Base-by-base conservation (phyloP, 176 grass and related monocot species). In the Musa itinerans region DNA sequence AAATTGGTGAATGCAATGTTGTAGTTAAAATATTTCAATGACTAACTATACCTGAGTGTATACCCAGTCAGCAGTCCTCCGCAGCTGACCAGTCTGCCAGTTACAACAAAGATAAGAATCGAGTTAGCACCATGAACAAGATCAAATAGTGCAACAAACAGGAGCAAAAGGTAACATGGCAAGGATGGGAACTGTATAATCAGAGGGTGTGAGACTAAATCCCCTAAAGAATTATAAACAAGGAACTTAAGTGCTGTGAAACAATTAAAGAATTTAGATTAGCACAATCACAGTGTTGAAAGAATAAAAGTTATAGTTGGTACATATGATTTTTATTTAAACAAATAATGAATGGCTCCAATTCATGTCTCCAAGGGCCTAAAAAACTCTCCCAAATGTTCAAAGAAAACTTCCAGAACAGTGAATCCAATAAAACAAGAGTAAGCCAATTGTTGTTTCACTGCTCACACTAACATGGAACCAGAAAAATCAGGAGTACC, bases 11-110 rank as follows among this genome's bases (percentile, higher is more conserved):
- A 14, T 55, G 23, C 71, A 55, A 17, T 54, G 20, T n/a, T 54
- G 1, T 6, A 56, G 11, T 25, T 29, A 57, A 74, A 9, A 64
- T 65, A 55, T 11, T 69, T 15, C 53, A 70, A 50, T 14, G 63
- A 50, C 55, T 75, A 76, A 61, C 54, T 34, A 11, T 87, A 99
- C 95, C 88, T 99, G 90, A 83, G 83, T 76, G 65, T 85, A 84
- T 75, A 99, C 80, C 90, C 95, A 93, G 65, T 89, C 85, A 78
- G 87, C 49, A 52, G 85, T 91, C 74, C 71, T 86, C 54, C 90
- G 95, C 82, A 94, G 75, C 29, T 94, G 88, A 83, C 34, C 74
- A 82, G 91, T 78, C 90, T 94, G 86, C 82, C 63, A 64, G 21
- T 53, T 50, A 74, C 51, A 21, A 74, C 23, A 58, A 56, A 54